Conservation (phyloP, 306 rosid species). For the Citrullus colocynthis region DNA sequence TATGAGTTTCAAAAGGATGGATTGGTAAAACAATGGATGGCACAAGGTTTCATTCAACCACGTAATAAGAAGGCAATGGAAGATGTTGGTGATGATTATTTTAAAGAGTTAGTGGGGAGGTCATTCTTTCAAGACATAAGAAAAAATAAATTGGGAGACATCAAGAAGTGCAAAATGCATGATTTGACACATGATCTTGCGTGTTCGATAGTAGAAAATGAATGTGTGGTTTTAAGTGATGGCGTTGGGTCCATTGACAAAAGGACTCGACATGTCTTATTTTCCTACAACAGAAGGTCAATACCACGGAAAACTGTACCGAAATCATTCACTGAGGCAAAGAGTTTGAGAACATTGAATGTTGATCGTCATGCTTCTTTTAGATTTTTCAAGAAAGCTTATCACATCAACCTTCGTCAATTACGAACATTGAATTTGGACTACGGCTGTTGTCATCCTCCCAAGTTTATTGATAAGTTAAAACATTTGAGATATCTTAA, state of each 20-base stretch:
- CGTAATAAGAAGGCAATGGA: too few relatives aligned
- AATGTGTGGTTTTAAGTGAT: not conserved
- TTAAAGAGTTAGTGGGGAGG: not conserved
- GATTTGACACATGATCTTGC: not conserved
- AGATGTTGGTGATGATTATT: not conserved
- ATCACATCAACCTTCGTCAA: not conserved
- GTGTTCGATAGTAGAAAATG: not conserved
- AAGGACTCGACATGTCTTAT: not conserved
- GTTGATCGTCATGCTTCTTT: not conserved
- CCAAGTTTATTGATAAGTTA: not conserved
- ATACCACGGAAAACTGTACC: too few relatives aligned
- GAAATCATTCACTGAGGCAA: not conserved
- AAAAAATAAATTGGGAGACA: not conserved
- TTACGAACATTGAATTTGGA: constrained; percentile 10
- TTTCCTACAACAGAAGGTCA: too few relatives aligned
- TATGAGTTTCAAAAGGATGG: not conserved
- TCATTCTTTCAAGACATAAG: constrained; percentile 3
- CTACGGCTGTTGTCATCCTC: too few relatives aligned
- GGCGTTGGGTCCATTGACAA: not conserved
- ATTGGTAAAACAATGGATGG: constrained; percentile 8
- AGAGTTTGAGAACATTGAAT: constrained; percentile 5
- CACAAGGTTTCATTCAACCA: constrained; percentile 19
- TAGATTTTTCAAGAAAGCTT: too few relatives aligned
- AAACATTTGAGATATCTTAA: not conserved
- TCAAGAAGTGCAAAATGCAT: not conserved